Evolutionary conservation across 768 basidiomycete species (phyloP).

Genomic region (Steccherinum ochraceum): DNA sequence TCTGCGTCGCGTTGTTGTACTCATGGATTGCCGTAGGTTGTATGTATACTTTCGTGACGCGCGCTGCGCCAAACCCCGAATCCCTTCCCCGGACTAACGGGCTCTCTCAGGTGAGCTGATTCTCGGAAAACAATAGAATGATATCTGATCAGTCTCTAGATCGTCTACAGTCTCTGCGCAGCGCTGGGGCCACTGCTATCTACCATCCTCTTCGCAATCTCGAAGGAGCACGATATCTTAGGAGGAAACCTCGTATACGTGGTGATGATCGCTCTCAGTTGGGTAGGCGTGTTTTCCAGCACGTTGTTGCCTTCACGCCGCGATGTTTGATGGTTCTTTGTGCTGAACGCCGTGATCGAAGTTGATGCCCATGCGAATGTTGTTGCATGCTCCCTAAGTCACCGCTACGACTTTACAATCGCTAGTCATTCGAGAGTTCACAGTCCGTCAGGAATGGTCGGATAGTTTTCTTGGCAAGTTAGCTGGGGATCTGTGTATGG

Average conservation of each 20-base stretch:
- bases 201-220: background rate
- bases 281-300: background rate
- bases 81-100: background rate
- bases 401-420: no score
- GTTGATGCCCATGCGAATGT: no score
- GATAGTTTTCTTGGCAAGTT: no score
- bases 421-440: no score
- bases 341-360: no score
- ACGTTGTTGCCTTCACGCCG: background rate
- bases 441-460: no score
- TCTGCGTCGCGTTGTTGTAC: background rate
- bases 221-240: background rate
- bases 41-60: background rate
- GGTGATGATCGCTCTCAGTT: background rate
- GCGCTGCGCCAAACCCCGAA: background rate
- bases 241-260: background rate
- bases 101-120: background rate
- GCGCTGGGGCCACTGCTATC: background rate
- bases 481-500: no score
- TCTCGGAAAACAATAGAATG: background rate
- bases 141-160: no score
- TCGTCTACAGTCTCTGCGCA: background rate
- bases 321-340: no score
- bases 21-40: background rate
- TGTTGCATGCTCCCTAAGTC: no score